These are phyloP conservation scores for Trichophyton benhamiae DNA, from an alignment of 2,329 filamentous ascomycete species.

Conservation along the genomic window DNA sequence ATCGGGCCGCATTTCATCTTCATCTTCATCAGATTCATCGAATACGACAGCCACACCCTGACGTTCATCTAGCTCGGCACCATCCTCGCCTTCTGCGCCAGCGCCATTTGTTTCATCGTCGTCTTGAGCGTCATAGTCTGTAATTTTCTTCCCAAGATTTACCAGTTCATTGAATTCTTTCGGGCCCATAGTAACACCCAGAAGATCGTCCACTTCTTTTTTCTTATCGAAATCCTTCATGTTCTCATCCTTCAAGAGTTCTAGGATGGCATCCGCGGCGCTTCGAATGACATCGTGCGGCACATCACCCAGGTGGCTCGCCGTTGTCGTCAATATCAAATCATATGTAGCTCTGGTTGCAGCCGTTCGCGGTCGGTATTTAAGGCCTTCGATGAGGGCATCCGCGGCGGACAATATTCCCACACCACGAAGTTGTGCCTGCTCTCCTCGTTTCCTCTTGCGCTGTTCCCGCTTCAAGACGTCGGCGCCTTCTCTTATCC, in stretches of 20 bases:
- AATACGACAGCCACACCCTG: constrained; percentile 97
- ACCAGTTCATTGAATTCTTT: constrained; percentile 96
- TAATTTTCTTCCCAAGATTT: constrained; percentile 96
- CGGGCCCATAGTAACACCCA: constrained; percentile 67
- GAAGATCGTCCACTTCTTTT: constrained; percentile 86
- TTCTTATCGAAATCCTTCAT: constrained; percentile 98
- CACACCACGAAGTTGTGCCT: constrained; percentile 54
- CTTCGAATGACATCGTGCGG: constrained; percentile 83
- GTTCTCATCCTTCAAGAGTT: constrained; percentile 87
- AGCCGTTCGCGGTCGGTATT: constrained; percentile 80
- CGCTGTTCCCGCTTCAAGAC: constrained; percentile 71
- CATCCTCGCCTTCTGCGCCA: constrained; percentile 53
- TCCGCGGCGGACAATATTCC: constrained; percentile 77
- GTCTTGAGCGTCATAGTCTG: constrained; percentile 92
- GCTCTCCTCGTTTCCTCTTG: constrained; percentile 69
- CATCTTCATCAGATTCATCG: constrained; percentile 78
- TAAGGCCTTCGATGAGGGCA: constrained; percentile 77
- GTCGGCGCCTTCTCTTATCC: constrained; percentile 67
- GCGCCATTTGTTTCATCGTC: constrained; percentile 74
- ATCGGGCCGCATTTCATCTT: constrained; percentile 63
- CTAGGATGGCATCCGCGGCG: constrained; percentile 80
- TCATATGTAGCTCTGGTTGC: constrained; percentile 90
- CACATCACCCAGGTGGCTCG: constrained; percentile 80
- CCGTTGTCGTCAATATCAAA: constrained; percentile 82
- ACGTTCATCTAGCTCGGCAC: constrained; percentile 72